Evolutionary conservation across 345 rosid genomes (phyloP), one percentile per base, ranked within the genome.

Genomic region (Salix exigua): DNA sequence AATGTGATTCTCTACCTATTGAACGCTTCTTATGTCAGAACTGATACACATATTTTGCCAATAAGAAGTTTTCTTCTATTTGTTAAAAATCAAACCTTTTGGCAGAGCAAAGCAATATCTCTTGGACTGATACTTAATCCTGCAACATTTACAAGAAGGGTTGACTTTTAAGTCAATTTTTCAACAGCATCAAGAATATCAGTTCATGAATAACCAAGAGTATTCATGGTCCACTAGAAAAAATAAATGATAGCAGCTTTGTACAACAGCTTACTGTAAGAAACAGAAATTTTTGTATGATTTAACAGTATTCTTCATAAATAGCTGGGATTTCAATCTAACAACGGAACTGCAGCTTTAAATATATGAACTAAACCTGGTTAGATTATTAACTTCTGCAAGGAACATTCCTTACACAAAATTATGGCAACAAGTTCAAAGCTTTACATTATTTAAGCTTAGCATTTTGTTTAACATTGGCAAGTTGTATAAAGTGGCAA

Each of bases 1-100:
- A 78, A 96, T 88, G 78, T 92, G 98, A 88, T 96, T 96, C 82
- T 96, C 99, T 81, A 96, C 99, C 99, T 96, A 82, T 42, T 46
- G 76, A 78, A 71, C n/a, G 77, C 40, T 72, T 61, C 1, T 67
- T 70, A 78, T n/a, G 48, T 73, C 70, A 71, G 33, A 81, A 69
- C 23, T 26, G 60, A 62, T 55, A 46, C 65, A 50, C 58, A 68
- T 61, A 68, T 71, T 16, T n/a, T 31, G 51, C 19, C 4, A 46
- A 46, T 46, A 46, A 46, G 51, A 46, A 46, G 51, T 46, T 46
- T 46, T 46, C 51, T 46, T 46, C 5, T 42, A 42, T 42, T 14
- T 46, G 51, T 46, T 46, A 14, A 46, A 46, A 46, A 81, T 75
- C 71, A 70, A 79, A 96, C 99, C 97, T 96, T 96, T 82, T 96